Evolutionary conservation across 805 yeast genomes (phyloP), one percentile per base, ranked within the genome.

Genomic region (Yarrowia deformans): DNA sequence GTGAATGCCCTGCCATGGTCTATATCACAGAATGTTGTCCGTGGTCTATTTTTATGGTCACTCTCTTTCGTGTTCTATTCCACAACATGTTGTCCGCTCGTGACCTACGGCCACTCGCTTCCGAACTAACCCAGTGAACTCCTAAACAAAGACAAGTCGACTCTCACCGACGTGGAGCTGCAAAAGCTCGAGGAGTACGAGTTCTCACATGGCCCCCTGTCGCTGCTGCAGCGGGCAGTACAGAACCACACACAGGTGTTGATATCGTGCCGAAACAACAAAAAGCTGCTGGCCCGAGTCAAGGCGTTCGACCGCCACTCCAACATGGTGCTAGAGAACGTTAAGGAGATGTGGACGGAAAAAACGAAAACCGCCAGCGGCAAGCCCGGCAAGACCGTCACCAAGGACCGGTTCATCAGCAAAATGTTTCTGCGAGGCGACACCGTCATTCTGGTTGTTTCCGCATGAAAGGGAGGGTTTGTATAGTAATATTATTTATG

Each of bases 271-370:
- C 85, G 99, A 75, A 95, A 95, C 78, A 93, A 94, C 78, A 97
- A 93, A 77, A 95, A 95, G 79, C 83, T 95, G 49, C 84, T 95
- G 39, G 97, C 93, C 1, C 87, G 91, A 72, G 95, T 95, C 64
- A 90, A 90, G 75, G 98, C 98, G 0, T 95, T 93, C 78, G 99
- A 95, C 77, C 88, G 97, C 76, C 99, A 95, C 79, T 90, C 97
- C 72, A 95, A 95, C 78, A 86, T 95, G 90, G 89, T 95, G 10
- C 81, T 95, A 70, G 97, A 91, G 75, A 91, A 93, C 74, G 98
- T 94, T 43, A 92, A 90, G 77, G 99, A 95, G 79, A 78, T 84
- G 76, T 89, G 93, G 93, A 84, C 87, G 0, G 93, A 88, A 74
- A 81, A 81, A 4, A 84, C 88, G 42, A 81, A 85, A 72, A 85